A percentile compares a stretch with the other conserved stretches of the same genome.
Evolutionary conservation across 2,329 filamentous ascomycete genomes (phyloP).

Genomic region (Juglanconis oblonga): DNA sequence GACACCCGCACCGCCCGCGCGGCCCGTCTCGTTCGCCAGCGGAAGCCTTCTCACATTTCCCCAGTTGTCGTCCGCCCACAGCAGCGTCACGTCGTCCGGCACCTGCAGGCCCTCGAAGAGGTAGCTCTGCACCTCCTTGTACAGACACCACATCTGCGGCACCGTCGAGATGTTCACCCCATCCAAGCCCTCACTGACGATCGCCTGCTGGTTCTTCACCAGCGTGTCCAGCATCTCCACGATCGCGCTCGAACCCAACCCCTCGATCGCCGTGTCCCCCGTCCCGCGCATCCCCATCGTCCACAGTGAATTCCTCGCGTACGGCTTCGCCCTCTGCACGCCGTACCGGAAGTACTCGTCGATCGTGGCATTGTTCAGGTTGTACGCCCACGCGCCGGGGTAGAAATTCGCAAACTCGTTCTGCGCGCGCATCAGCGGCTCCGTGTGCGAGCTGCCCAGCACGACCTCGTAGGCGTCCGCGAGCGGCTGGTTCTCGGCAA

Average conservation of each 20-base stretch:
- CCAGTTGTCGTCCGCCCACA: constrained; percentile 70
- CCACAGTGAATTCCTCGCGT: constrained; percentile 61
- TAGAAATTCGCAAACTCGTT: constrained; percentile 54
- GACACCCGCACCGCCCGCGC: constrained; percentile 61
- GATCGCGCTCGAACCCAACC: constrained; percentile 54
- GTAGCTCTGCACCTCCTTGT: constrained; percentile 72
- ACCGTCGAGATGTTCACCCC: constrained; percentile 47
- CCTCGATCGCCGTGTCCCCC: constrained; percentile 60
- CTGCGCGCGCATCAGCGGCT: constrained; percentile 64
- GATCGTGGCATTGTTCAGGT: constrained; percentile 66
- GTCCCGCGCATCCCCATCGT: constrained; percentile 70
- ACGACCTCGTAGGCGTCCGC: constrained; percentile 74
- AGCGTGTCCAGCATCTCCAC: constrained; percentile 58
- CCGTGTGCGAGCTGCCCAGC: constrained; percentile 70
- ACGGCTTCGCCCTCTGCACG: constrained; percentile 61
- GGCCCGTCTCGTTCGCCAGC: constrained; percentile 53
- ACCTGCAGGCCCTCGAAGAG: constrained; percentile 60
- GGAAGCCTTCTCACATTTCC: constrained; percentile 64
- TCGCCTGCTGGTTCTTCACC: constrained; percentile 57
- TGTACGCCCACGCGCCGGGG: constrained; percentile 66
- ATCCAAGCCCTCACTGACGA: constrained; percentile 54
- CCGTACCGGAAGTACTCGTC: constrained; percentile 67
- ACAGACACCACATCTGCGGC: constrained; percentile 71
- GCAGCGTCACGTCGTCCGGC: constrained; percentile 64
- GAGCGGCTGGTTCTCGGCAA: constrained; percentile 63